These are phyloP conservation scores for Sclerotiophoma versabilis DNA, from an alignment of 2,329 filamentous ascomycete species.

Conservation along the genomic window DNA sequence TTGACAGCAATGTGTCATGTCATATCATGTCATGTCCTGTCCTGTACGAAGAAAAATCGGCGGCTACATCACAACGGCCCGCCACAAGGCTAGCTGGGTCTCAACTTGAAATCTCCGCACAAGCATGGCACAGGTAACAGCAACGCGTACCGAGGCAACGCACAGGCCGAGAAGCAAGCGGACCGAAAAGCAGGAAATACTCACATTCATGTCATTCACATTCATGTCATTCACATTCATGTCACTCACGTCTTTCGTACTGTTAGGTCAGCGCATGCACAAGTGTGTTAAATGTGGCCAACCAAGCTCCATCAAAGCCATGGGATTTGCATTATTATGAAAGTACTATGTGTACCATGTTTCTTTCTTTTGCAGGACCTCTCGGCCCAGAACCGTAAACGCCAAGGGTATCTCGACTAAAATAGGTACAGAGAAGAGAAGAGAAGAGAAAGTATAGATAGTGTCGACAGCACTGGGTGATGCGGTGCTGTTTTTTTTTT, in stretches of 20 bases:
- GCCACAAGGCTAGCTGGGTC: neutral
- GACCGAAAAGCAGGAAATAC: too few species aligned
- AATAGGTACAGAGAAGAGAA: constrained; percentile 17
- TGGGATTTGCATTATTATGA: neutral
- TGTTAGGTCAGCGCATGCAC: too few species aligned
- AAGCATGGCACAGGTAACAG: neutral
- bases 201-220: too few species aligned
- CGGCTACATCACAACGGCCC: neutral
- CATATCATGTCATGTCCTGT: too few species aligned
- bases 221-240: too few species aligned
- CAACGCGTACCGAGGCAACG: neutral
- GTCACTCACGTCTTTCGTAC: too few species aligned
- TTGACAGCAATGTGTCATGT: neutral
- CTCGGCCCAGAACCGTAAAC: neutral
- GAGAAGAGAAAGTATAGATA: too few species aligned
- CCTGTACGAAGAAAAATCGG: too few species aligned
- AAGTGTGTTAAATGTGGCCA: too few species aligned
- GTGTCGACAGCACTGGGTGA: neutral
- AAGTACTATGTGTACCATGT: too few species aligned
- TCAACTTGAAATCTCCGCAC: neutral
- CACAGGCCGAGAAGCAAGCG: neutral
- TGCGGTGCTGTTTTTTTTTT: neutral
- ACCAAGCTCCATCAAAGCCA: neutral
- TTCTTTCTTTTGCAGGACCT: neutral
- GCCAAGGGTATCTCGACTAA: constrained; percentile 10